phyloP scores from a whole-genome alignment of 1,284 basidiomycete genomes.

The Caloboletus firmus region DNA sequence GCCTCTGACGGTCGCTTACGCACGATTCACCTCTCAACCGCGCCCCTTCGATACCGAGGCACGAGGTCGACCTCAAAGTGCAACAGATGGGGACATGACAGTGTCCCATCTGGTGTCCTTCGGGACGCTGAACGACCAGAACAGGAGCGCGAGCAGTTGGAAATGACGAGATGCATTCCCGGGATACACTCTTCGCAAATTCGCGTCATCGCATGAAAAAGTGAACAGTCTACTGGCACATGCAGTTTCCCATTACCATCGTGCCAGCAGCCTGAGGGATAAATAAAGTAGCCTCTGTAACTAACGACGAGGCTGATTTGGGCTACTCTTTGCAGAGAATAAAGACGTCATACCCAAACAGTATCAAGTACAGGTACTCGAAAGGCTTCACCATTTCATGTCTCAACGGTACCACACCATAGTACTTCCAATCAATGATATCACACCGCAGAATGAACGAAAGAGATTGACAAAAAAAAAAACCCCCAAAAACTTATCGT shows the following conservation, averaged over 20 bases:
- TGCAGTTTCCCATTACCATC: slow-evolving; percentile 54
- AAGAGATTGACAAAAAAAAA: too few species aligned
- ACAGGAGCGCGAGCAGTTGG: too few species aligned
- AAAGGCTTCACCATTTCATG: too few species aligned
- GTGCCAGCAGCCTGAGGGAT: slow-evolving; percentile 59
- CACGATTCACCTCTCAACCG: slow-evolving; percentile 24
- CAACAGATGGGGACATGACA: background rate
- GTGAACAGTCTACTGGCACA: too few species aligned
- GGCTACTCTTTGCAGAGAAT: background rate
- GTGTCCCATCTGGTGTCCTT: slow-evolving; percentile 13
- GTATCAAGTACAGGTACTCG: too few species aligned
- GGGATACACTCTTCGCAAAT: slow-evolving; percentile 22
- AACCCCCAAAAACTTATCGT: too few species aligned
- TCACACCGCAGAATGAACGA: too few species aligned
- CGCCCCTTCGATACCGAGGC: slow-evolving; percentile 22
- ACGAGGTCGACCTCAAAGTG: slow-evolving; percentile 21
- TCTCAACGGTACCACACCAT: too few species aligned
- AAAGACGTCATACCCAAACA: slow-evolving; percentile 43
- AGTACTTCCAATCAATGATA: too few species aligned
- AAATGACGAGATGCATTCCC: slow-evolving; percentile 15
- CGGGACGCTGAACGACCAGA: slow-evolving; percentile 7
- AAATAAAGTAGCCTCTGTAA: slow-evolving; percentile 53
- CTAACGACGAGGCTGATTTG: background rate
- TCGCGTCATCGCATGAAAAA: slow-evolving; percentile 13
- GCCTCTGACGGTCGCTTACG: background rate